These are phyloP conservation scores for Fraxinus paxiana DNA, from an alignment of 305 asterid species.

Conservation along the genomic window DNA sequence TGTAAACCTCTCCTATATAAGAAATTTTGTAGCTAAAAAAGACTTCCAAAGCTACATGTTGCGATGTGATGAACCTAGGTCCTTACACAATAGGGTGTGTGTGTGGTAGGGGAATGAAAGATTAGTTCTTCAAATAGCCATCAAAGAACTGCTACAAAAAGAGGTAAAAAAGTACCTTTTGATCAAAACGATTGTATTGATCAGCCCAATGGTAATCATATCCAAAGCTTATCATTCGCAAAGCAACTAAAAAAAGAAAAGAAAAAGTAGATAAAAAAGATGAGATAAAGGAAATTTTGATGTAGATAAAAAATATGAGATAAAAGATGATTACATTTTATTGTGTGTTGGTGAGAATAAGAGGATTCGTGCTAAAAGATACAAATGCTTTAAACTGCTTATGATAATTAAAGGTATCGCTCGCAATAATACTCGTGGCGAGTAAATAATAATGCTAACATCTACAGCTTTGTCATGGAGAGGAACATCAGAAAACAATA, in stretches of 20 bases:
- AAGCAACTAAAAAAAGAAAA: slow-evolving; percentile 58
- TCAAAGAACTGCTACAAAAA: slow-evolving; percentile 15
- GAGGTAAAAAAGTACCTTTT: slow-evolving; percentile 49
- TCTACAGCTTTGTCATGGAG: slow-evolving; percentile 12
- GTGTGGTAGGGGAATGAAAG: neutral
- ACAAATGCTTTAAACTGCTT: slow-evolving; percentile 6
- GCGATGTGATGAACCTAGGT: slow-evolving; percentile 10
- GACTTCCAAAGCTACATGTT: slow-evolving; percentile 6
- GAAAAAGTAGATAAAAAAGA: neutral
- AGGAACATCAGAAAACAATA: slow-evolving; percentile 17
- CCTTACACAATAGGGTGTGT: slow-evolving; percentile 8
- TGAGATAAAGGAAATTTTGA: neutral
- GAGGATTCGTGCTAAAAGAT: neutral
- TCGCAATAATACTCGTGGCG: slow-evolving; percentile 4
- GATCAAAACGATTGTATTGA: slow-evolving; percentile 51
- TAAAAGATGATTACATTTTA: neutral
- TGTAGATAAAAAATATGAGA: neutral
- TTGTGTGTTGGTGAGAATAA: slow-evolving; percentile 11
- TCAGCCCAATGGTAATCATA: slow-evolving; percentile 89
- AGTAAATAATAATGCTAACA: slow-evolving; percentile 9
- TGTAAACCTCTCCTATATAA: neutral
- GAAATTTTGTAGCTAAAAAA: slow-evolving; percentile 7
- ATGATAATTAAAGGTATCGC: neutral
- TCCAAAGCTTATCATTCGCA: slow-evolving; percentile 98
- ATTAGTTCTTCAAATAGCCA: neutral